Conservation (phyloP, 2,329 filamentous ascomycete genomes). For the Truncatella angustata region DNA sequence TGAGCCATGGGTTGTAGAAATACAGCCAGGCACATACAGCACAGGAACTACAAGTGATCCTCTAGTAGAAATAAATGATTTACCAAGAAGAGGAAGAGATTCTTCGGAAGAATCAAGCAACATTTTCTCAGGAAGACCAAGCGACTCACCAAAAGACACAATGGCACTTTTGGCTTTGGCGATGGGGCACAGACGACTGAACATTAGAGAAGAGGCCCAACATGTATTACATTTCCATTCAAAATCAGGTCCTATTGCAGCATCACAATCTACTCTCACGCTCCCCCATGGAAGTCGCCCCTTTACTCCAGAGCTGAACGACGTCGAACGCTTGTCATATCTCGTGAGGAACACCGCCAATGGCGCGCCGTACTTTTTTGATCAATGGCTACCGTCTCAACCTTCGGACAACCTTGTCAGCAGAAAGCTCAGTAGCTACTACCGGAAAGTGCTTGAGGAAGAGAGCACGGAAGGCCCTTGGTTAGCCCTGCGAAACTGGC, state of each 20-base stretch:
- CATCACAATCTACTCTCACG: not conserved
- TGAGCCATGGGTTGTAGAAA: constrained; percentile 35
- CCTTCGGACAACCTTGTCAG: constrained; percentile 41
- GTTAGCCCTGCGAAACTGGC: constrained; percentile 46
- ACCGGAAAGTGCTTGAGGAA: constrained; percentile 28
- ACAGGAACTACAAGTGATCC: too few species aligned
- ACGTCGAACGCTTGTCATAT: constrained; percentile 22
- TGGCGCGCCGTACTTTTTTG: constrained; percentile 39
- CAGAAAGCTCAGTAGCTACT: constrained; percentile 25
- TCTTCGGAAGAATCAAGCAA: too few species aligned
- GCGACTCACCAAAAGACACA: constrained; percentile 42
- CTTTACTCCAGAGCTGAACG: constrained; percentile 14
- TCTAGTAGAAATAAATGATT: too few species aligned
- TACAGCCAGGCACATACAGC: constrained; percentile 16
- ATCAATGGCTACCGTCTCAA: constrained; percentile 39
- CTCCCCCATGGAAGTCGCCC: constrained; percentile 16
- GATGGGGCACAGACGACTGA: constrained; percentile 48
- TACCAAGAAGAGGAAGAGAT: too few species aligned
- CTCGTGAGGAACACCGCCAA: constrained; percentile 39
- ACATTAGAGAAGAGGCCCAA: constrained; percentile 30
- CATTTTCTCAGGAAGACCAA: constrained; percentile 12
- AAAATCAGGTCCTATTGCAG: constrained; percentile 17
- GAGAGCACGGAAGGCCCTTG: constrained; percentile 45
- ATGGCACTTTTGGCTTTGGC: constrained; percentile 43
- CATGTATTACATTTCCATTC: constrained; percentile 43